Percentiles rank a stretch among this genome's conserved stretches.
Conservation (phyloP, 331 rosid species). For the Malus hybrid region DNA sequence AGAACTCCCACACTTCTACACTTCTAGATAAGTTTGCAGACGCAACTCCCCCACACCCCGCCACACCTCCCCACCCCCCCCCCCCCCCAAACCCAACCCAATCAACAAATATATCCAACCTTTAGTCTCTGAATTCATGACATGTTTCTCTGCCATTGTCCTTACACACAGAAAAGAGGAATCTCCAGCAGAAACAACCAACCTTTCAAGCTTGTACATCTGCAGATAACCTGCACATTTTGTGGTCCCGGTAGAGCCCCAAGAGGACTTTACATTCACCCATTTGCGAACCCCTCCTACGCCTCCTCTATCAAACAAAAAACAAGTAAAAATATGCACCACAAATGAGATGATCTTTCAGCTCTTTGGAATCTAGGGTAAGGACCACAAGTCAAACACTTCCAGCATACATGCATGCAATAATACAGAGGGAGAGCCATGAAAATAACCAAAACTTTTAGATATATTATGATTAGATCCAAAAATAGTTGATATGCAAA, state of each 20-base stretch:
- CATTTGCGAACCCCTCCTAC: neutral
- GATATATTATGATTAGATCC: too few relatives aligned
- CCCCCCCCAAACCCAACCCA: too few relatives aligned
- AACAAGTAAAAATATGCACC: neutral
- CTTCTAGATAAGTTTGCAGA: too few relatives aligned
- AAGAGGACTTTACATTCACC: neutral
- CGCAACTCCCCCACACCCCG: too few relatives aligned
- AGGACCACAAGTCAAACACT: neutral
- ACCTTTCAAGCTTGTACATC: neutral
- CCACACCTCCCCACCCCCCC: too few relatives aligned
- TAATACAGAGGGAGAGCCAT: neutral
- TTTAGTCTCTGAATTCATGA: neutral
- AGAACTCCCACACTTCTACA: too few relatives aligned
- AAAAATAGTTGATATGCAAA: too few relatives aligned
- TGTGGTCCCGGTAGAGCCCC: neutral
- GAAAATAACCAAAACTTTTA: neutral
- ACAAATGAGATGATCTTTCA: neutral
- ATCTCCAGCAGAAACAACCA: neutral
- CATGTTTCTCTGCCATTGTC: neutral
- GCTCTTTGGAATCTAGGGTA: neutral
- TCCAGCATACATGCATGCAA: neutral
- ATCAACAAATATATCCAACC: neutral
- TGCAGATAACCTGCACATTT: neutral
- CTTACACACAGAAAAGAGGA: neutral
- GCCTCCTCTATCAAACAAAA: too few relatives aligned